phyloP scores from a whole-genome alignment of 2,329 filamentous ascomycete genomes.

The Hirsutella minnesotensis region DNA sequence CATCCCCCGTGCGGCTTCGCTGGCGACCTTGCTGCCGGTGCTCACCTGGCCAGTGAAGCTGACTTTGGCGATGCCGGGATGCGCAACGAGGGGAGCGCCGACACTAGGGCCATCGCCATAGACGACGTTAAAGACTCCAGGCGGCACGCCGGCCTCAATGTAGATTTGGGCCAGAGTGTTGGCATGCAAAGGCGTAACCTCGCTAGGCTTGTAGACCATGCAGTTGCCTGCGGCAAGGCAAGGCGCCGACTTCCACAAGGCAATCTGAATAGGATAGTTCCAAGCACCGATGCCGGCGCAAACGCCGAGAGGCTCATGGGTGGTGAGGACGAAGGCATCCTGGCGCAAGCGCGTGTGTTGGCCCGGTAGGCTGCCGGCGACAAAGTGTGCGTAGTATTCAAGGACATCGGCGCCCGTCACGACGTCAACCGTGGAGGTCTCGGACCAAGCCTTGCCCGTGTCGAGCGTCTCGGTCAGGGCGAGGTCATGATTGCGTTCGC shows the following conservation, averaged over 20 bases:
- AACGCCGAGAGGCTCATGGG: slow-evolving; percentile 70
- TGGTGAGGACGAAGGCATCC: slow-evolving; percentile 73
- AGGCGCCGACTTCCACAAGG: slow-evolving; percentile 78
- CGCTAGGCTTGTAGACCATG: slow-evolving; percentile 85
- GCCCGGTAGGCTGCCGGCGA: slow-evolving; percentile 70
- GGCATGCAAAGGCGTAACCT: slow-evolving; percentile 76
- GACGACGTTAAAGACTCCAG: slow-evolving; percentile 78
- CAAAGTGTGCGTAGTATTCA: slow-evolving; percentile 74
- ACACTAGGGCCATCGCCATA: slow-evolving; percentile 64
- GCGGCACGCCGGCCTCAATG: slow-evolving; percentile 64
- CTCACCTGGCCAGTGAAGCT: slow-evolving; percentile 82
- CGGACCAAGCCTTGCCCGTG: slow-evolving; percentile 75
- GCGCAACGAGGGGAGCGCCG: slow-evolving; percentile 61
- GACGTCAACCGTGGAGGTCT: slow-evolving; percentile 76
- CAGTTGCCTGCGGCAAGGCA: slow-evolving; percentile 79
- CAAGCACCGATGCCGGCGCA: slow-evolving; percentile 82
- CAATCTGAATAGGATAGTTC: slow-evolving; percentile 89
- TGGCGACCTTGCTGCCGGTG: slow-evolving; percentile 73
- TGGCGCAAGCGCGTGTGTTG: slow-evolving; percentile 63
- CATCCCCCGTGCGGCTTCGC: slow-evolving; percentile 63
- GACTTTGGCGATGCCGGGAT: slow-evolving; percentile 68
- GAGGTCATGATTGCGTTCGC: slow-evolving; percentile 66
- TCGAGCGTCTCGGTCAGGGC: slow-evolving; percentile 72
- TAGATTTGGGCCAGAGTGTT: slow-evolving; percentile 66
- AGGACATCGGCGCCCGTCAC: slow-evolving; percentile 74